Percentiles rank a stretch among this genome's conserved stretches.
Evolutionary conservation across 495 filamentous ascomycete species (phyloP).

Genomic region (Cercophora sp.): DNA sequence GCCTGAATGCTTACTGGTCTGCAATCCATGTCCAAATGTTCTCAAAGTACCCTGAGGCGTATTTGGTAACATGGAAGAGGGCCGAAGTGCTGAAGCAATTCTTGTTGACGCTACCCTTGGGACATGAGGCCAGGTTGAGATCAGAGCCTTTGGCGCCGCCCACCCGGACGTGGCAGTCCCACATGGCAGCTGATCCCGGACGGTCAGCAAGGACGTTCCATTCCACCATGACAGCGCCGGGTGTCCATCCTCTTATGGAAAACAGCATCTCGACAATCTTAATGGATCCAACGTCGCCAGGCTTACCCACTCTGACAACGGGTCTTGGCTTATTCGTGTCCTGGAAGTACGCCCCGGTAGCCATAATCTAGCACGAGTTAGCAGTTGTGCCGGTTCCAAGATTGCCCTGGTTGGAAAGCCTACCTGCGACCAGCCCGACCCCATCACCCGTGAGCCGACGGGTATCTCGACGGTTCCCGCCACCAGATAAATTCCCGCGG

Average conservation of each 20-base stretch:
- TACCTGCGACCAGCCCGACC: background rate
- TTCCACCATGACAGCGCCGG: slow-evolving; percentile 79
- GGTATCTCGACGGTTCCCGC: background rate
- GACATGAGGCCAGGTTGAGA: slow-evolving; percentile 60
- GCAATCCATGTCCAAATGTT: slow-evolving; percentile 90
- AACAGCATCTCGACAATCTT: slow-evolving; percentile 80
- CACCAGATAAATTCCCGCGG: background rate
- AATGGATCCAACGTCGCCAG: slow-evolving; percentile 63
- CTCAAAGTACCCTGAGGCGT: slow-evolving; percentile 72
- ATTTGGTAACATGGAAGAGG: slow-evolving; percentile 66
- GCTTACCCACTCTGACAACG: slow-evolving; percentile 45
- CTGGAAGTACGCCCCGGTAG: slow-evolving; percentile 42
- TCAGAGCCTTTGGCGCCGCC: slow-evolving; percentile 52
- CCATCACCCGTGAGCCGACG: background rate
- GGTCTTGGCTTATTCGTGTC: slow-evolving; percentile 61
- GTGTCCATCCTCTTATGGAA: slow-evolving; percentile 64
- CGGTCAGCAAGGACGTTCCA: slow-evolving; percentile 63
- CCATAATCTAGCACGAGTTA: too few relatives aligned
- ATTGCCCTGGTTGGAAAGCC: too few relatives aligned
- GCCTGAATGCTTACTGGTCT: too few relatives aligned
- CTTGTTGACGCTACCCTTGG: slow-evolving; percentile 27
- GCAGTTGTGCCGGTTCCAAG: too few relatives aligned
- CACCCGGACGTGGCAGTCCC: slow-evolving; percentile 14
- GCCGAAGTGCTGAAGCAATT: slow-evolving; percentile 55
- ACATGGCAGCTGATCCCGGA: background rate